Conservation (phyloP, 2,329 filamentous ascomycete species). For the Apiospora arundinis region DNA sequence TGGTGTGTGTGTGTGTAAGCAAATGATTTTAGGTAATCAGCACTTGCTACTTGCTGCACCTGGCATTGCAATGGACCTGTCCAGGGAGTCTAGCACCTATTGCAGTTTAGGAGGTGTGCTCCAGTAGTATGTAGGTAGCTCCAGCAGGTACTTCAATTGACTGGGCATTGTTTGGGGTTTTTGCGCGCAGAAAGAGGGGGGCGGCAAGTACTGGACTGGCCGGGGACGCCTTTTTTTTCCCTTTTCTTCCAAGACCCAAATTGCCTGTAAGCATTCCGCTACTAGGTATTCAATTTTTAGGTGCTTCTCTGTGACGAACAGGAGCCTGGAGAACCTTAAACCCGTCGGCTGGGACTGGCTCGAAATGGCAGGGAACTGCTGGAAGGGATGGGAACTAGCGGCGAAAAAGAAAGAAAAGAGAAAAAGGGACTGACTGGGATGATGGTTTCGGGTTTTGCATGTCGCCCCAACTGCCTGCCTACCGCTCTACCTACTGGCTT, state of each 20-base stretch:
- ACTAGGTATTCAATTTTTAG: not conserved
- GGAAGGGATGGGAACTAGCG: conserved; percentile 12
- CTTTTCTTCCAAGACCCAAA: not conserved
- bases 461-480: not conserved
- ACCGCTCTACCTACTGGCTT: not conserved
- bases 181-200: not conserved
- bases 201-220: not conserved
- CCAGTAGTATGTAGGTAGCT: not conserved
- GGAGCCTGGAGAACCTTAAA: conserved; percentile 22
- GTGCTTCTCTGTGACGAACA: conserved; percentile 12
- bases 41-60: not conserved
- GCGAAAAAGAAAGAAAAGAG: conserved; percentile 13
- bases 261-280: not conserved
- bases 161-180: conserved; percentile 13
- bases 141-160: not conserved
- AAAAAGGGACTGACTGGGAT: conserved; percentile 18
- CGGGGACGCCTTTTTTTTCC: not conserved
- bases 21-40: conserved; percentile 14
- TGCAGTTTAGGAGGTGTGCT: conserved; percentile 1
- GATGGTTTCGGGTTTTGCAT: conserved; percentile 15
- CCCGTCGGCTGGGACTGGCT: conserved; percentile 18
- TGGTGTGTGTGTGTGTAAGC: not conserved
- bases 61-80: not conserved
- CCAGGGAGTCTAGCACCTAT: not conserved
- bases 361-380: conserved; percentile 5